Evolutionary conservation across 2,329 filamentous ascomycete genomes (phyloP).

Genomic region (Sarocladium oryzae): DNA sequence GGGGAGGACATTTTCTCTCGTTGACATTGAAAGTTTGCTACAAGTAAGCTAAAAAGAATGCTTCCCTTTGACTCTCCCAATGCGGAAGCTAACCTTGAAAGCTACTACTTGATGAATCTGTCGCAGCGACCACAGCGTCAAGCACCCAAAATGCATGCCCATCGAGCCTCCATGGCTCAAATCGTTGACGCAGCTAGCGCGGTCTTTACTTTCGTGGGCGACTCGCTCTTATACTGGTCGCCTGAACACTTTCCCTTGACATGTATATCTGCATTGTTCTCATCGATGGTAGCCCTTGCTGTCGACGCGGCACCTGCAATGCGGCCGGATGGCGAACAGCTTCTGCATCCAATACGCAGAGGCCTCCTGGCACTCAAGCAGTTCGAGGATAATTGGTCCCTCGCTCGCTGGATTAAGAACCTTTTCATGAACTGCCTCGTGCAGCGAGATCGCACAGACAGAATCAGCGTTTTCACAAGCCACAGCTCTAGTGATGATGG

Average conservation of each 20-base stretch:
- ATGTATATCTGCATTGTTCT: neutral
- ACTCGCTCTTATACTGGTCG: neutral
- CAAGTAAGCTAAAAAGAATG: neutral
- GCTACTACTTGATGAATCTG: neutral
- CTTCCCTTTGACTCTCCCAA: neutral
- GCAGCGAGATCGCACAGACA: neutral
- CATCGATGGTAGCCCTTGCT: neutral
- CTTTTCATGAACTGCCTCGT: neutral
- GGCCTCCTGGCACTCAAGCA: neutral
- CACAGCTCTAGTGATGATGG: neutral
- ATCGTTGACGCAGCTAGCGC: neutral
- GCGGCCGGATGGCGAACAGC: neutral
- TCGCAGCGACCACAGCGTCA: neutral
- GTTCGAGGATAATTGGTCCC: neutral
- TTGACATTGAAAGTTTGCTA: neutral
- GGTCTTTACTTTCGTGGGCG: neutral
- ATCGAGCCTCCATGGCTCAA: neutral
- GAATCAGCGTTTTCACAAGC: neutral
- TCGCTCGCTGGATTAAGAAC: neutral
- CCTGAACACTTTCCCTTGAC: neutral
- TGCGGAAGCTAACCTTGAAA: neutral
- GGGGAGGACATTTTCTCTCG: neutral
- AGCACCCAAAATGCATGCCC: neutral
- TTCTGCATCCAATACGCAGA: neutral
- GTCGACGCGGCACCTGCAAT: neutral